phyloP scores from a whole-genome alignment of 2,329 filamentous ascomycete species.

The Diaporthe sp. region DNA sequence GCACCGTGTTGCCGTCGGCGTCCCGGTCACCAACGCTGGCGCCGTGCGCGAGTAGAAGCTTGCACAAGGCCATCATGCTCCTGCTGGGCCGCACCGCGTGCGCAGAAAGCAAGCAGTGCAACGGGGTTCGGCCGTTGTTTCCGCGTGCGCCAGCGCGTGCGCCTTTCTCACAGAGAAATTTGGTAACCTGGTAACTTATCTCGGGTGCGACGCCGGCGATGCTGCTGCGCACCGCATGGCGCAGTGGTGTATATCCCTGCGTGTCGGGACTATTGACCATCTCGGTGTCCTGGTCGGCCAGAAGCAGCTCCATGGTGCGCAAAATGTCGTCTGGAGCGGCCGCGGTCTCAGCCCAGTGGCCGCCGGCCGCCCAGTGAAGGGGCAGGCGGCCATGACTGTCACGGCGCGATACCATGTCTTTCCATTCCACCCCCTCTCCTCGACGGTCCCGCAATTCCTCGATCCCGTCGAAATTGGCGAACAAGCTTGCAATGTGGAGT shows the following conservation, averaged over 20 bases:
- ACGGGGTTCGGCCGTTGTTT: slow-evolving; percentile 36
- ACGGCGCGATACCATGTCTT: not conserved
- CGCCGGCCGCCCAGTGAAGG: slow-evolving; percentile 7
- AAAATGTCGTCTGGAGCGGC: not conserved
- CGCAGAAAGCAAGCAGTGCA: slow-evolving; percentile 33
- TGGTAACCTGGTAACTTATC: slow-evolving; percentile 28
- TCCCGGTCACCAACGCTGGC: slow-evolving; percentile 35
- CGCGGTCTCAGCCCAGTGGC: not conserved
- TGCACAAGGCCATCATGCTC: slow-evolving; percentile 43
- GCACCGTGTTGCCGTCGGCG: slow-evolving; percentile 37
- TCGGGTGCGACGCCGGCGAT: slow-evolving; percentile 1
- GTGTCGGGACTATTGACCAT: slow-evolving; percentile 32
- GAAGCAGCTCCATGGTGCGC: not conserved
- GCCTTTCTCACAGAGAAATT: slow-evolving; percentile 39
- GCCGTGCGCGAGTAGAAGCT: slow-evolving; percentile 36
- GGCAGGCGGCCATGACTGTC: slow-evolving; percentile 3
- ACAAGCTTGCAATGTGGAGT: slow-evolving; percentile 10
- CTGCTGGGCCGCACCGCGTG: slow-evolving; percentile 59
- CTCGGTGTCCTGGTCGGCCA: not conserved
- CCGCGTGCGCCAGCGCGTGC: slow-evolving; percentile 36
- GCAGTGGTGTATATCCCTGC: slow-evolving; percentile 38
- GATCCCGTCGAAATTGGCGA: not conserved
- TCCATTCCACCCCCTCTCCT: not conserved
- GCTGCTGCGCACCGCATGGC: slow-evolving; percentile 38
- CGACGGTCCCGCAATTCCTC: not conserved